Evolutionary conservation across 768 basidiomycete species (phyloP).

Genomic region (Clathrus columnatus): DNA sequence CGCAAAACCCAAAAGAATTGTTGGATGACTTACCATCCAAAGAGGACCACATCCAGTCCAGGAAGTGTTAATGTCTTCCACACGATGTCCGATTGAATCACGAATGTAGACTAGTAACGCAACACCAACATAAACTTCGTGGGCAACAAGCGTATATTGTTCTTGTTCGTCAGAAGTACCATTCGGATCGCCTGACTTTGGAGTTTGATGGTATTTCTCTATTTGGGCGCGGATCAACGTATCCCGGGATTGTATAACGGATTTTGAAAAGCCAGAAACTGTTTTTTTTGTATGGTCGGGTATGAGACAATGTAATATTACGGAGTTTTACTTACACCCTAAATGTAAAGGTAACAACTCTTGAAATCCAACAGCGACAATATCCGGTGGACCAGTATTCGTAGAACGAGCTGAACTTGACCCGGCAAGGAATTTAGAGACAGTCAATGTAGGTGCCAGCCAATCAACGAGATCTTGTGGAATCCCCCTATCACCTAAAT

Average conservation of each 20-base stretch:
- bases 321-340: constrained; percentile 51
- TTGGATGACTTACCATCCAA: constrained; percentile 55
- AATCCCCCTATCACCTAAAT: constrained; percentile 33
- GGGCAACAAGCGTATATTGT: constrained; percentile 68
- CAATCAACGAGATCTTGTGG: constrained; percentile 88
- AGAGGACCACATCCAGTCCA: constrained; percentile 68
- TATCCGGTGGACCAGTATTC: constrained; percentile 55
- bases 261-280: constrained; percentile 73
- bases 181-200: neutral
- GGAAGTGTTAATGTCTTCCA: constrained; percentile 59
- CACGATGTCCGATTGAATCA: constrained; percentile 52
- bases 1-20: neutral
- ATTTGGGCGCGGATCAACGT: constrained; percentile 68
- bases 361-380: constrained; percentile 89
- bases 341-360: constrained; percentile 87
- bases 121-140: constrained; percentile 78
- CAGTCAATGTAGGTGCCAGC: constrained; percentile 76
- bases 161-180: constrained; percentile 53
- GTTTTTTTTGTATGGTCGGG: constrained; percentile 7
- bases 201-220: constrained; percentile 40
- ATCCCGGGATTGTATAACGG: constrained; percentile 61
- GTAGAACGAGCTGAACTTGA: constrained; percentile 28
- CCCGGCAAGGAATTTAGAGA: constrained; percentile 55
- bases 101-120: constrained; percentile 82
- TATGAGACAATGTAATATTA: constrained; percentile 8